Percentiles rank a stretch among this genome's conserved stretches.
phyloP scores from a whole-genome alignment of 2,329 filamentous ascomycete species.

The Phaeosphaeria sp. region DNA sequence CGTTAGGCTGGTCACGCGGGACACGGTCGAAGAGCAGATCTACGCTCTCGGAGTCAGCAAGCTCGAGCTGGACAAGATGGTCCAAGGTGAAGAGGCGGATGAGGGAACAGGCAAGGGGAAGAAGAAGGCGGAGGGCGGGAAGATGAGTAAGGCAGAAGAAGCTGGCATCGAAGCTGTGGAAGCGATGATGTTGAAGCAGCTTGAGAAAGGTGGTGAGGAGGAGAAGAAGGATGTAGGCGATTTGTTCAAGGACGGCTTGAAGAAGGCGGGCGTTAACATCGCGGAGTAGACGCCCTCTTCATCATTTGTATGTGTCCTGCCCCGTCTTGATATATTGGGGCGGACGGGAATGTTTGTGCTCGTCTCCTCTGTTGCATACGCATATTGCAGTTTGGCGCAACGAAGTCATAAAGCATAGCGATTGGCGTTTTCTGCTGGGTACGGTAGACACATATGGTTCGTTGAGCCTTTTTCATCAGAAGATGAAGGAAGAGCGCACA shows the following conservation, averaged over 20 bases:
- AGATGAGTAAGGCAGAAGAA: conserved; percentile 46
- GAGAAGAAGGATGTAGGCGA: conserved; percentile 48
- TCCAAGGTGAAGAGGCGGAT: conserved; percentile 67
- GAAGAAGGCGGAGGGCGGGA: conserved; percentile 19
- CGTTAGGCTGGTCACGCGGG: conserved; percentile 78
- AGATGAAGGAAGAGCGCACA: no score
- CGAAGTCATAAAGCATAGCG: conserved; percentile 1
- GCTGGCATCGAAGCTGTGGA: conserved; percentile 44
- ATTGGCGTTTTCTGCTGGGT: not conserved
- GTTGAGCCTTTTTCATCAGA: no score
- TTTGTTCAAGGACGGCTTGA: conserved; percentile 50
- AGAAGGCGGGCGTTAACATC: conserved; percentile 51
- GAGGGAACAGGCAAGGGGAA: conserved; percentile 29
- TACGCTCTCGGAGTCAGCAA: conserved; percentile 91
- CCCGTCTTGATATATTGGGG: not conserved
- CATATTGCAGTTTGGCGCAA: not conserved
- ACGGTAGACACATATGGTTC: not conserved
- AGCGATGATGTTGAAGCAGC: conserved; percentile 50
- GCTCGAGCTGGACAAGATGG: conserved; percentile 81
- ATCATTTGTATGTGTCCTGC: no score
- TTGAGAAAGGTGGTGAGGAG: conserved; percentile 17
- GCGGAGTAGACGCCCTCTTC: not conserved
- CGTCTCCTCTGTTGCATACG: not conserved
- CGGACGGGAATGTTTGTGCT: no score
- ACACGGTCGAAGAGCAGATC: conserved; percentile 92